Base-by-base conservation (phyloP, 2,329 filamentous ascomycete genomes). In the Plectosphaerella cucumerina region DNA sequence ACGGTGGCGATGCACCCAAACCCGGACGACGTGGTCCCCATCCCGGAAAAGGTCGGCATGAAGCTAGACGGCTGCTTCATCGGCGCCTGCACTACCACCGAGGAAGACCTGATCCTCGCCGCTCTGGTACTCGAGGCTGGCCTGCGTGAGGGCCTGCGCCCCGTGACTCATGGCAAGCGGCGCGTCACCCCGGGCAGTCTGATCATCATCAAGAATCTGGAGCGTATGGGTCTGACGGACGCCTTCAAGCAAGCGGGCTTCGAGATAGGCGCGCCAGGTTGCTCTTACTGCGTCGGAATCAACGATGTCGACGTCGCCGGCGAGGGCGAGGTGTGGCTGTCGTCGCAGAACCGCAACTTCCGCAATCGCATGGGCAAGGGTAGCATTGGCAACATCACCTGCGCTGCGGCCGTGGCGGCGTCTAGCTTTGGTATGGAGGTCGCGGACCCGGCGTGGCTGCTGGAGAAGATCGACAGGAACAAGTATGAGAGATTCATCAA, bases 391-490 rank as follows among this genome's bases (percentile, higher is more conserved):
- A 69, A 73, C 53, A 58, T 78, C 22, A 64, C 67, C 2, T 74
- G 72, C 1, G 73, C 74, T 3, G 72, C 69, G 6, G 71, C 71
- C 1, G 74, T 77, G 2, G 73, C 74, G 3, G 73, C 73, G 4
- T 74, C 70, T 0, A 71, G 67, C 1, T 77, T 77, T 50, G 57
- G 61, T 4, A 76, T 76, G 73, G 64, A 59, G 35, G 58, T 75
- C 6, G 68, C 64, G 1, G 67, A 73, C 49, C 72, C 73, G 0
- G 55, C 59, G 2, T 53, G 60, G 1, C 59, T 64, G 1, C 63
- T 70, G 18, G 61, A 66, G 48, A 49, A 55, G 21, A 63, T 64
- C 47, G 47, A 5, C 50, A 47, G 33, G 47, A 50, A 26, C 6
- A 47, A 39, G 22, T 50, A 48, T 14, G 43, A 48, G 10, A 37